A percentile compares a stretch with the other conserved stretches of the same genome.
phyloP scores from a whole-genome alignment of 352 stramenopile genomes.

The Globisporangium echinulatum region DNA sequence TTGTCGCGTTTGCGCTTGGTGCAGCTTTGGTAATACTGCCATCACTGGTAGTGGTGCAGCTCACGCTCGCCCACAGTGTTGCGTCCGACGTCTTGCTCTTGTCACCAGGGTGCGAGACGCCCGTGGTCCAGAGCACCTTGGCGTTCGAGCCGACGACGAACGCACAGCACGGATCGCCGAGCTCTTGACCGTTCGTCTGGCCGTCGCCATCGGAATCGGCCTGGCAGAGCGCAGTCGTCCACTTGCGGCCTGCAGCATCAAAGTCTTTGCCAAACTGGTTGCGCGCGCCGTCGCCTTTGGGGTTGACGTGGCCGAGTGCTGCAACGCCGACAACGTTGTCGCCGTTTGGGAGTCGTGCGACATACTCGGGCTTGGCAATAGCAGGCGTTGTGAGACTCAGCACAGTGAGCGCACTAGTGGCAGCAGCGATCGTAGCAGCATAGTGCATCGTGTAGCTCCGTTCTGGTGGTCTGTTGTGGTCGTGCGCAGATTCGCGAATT shows the following conservation, averaged over 20 bases:
- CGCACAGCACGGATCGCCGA: constrained; percentile 49
- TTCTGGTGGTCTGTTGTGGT: constrained; percentile 1
- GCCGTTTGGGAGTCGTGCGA: constrained; percentile 27
- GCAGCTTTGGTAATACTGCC: background rate
- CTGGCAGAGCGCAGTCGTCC: constrained; percentile 28
- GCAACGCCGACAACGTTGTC: constrained; percentile 22
- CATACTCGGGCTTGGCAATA: constrained; percentile 7
- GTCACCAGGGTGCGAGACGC: constrained; percentile 23
- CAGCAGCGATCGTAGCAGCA: background rate
- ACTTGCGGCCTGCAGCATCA: constrained; percentile 21
- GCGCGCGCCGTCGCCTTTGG: constrained; percentile 5
- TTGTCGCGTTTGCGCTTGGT: background rate
- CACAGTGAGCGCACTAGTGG: background rate
- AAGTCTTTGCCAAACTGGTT: constrained; percentile 35
- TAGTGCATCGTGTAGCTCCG: background rate
- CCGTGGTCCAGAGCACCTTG: constrained; percentile 10
- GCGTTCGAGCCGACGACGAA: constrained; percentile 13
- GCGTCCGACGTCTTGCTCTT: constrained; percentile 16
- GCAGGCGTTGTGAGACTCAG: background rate
- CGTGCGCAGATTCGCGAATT: background rate
- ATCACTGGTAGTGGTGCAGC: background rate
- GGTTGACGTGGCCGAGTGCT: constrained; percentile 28
- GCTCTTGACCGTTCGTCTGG: constrained; percentile 48
- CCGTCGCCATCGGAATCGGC: constrained; percentile 47
- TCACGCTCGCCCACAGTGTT: constrained; percentile 17